phyloP scores from a whole-genome alignment of 1,284 basidiomycete genomes.

The Leccinum fallax region DNA sequence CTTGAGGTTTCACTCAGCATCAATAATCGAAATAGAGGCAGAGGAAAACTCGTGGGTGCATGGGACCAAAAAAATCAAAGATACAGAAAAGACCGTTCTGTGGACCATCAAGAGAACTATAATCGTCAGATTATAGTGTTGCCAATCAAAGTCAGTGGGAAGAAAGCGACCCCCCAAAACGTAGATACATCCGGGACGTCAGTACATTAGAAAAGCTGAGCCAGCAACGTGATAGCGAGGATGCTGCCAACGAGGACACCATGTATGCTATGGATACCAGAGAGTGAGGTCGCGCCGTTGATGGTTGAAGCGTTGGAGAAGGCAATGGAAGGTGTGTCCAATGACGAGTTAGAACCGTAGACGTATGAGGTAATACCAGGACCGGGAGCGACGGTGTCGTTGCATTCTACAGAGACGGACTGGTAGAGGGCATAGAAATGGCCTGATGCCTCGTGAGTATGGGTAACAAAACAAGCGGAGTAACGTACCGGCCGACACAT shows the following conservation, averaged over 20 bases:
- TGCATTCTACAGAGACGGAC: constrained; percentile 62
- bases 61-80: not conserved
- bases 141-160: not conserved
- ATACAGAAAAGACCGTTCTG: constrained; percentile 5
- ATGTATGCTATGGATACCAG: constrained; percentile 14
- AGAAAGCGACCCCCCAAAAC: not conserved
- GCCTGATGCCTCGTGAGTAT: constrained; percentile 31
- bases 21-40: not conserved
- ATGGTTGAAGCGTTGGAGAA: constrained; percentile 59
- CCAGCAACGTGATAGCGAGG: constrained; percentile 27
- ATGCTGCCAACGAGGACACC: constrained; percentile 16
- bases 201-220: constrained; percentile 27
- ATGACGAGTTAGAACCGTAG: constrained; percentile 57
- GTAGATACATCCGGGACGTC: not conserved
- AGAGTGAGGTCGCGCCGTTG: constrained; percentile 38
- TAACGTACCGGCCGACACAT: constrained; percentile 54
- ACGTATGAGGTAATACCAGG: constrained; percentile 60
- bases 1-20: not conserved
- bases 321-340: constrained; percentile 50
- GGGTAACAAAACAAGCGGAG: not conserved
- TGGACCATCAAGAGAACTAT: not conserved
- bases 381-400: constrained; percentile 45
- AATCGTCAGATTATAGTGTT: not conserved
- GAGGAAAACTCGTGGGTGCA: not conserved
- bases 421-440: constrained; percentile 64